Percentiles rank a stretch among this genome's conserved stretches.
Conservation (phyloP, 768 basidiomycete species). For the Cantharellus cinnabarinus region DNA sequence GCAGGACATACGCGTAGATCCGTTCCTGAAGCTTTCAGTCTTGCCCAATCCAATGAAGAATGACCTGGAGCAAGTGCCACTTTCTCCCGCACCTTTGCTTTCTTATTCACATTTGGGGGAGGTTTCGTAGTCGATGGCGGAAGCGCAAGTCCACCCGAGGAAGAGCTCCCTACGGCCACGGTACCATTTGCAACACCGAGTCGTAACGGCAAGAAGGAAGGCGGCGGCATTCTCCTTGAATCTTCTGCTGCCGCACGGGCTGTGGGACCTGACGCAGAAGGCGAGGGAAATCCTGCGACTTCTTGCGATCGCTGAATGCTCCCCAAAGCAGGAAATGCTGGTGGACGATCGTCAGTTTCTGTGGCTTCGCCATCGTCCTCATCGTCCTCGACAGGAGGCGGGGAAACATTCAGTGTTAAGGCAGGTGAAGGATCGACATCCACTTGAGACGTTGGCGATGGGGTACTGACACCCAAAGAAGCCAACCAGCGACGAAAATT, state of each 20-base stretch:
- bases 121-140: constrained; percentile 49
- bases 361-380: neutral
- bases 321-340: constrained; percentile 49
- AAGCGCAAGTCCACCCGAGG: constrained; percentile 12
- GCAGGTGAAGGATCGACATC: no score
- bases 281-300: constrained; percentile 8
- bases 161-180: constrained; percentile 8
- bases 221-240: constrained; percentile 29
- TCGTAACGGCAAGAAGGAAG: constrained; percentile 15
- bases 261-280: neutral
- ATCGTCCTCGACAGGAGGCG: neutral
- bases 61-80: constrained; percentile 82
- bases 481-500: no score
- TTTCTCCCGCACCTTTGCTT: constrained; percentile 32
- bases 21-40: constrained; percentile 55
- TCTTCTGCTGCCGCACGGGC: constrained; percentile 22
- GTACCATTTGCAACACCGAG: constrained; percentile 13
- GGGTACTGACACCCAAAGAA: no score
- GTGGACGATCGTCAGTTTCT: constrained; percentile 34
- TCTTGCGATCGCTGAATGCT: constrained; percentile 39
- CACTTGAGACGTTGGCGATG: no score
- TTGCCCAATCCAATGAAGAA: constrained; percentile 87
- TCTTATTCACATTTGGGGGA: constrained; percentile 30
- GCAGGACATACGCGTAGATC: constrained; percentile 43
- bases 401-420: constrained; percentile 9